Evolutionary conservation across 139 green algal genomes (phyloP).

Genomic region (Trebouxia sp.): DNA sequence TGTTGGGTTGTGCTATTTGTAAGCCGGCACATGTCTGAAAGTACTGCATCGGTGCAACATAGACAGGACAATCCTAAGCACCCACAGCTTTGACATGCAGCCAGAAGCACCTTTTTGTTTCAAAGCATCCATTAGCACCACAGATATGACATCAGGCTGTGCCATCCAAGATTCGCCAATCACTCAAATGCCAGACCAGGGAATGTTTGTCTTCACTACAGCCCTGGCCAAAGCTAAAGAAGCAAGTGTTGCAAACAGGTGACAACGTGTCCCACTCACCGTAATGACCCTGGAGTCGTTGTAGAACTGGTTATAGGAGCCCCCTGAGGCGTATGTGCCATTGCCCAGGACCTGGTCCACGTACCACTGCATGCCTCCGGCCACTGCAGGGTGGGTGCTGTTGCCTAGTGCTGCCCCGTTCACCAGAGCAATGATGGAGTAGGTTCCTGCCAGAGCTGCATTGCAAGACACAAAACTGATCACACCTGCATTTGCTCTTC

Average conservation of each 20-base stretch:
- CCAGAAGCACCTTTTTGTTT: too few species aligned
- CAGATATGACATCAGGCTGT: too few species aligned
- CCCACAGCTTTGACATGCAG: too few species aligned
- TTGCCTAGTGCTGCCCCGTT: slow-evolving; percentile 2
- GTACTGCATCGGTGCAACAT: too few species aligned
- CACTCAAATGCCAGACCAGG: too few species aligned
- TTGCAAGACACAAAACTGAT: not conserved
- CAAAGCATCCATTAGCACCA: too few species aligned
- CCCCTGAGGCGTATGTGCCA: not conserved
- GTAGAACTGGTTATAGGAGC: slow-evolving; percentile 8
- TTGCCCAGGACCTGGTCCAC: slow-evolving; percentile 36
- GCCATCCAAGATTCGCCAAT: too few species aligned
- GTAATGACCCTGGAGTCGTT: not conserved
- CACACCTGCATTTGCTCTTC: not conserved
- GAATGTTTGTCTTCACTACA: not conserved
- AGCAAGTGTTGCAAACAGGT: not conserved
- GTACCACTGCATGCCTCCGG: slow-evolving; percentile 40
- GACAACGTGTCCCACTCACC: not conserved
- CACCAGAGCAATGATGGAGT: not conserved
- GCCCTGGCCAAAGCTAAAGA: not conserved
- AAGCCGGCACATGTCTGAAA: too few species aligned
- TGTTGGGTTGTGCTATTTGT: too few species aligned
- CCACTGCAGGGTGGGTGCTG: not conserved
- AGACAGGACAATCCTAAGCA: too few species aligned
- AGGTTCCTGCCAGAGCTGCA: not conserved